Evolutionary conservation across 2,329 filamentous ascomycete genomes (phyloP), one percentile per base, ranked within the genome.

Genomic region (Colletotrichum eleusines): DNA sequence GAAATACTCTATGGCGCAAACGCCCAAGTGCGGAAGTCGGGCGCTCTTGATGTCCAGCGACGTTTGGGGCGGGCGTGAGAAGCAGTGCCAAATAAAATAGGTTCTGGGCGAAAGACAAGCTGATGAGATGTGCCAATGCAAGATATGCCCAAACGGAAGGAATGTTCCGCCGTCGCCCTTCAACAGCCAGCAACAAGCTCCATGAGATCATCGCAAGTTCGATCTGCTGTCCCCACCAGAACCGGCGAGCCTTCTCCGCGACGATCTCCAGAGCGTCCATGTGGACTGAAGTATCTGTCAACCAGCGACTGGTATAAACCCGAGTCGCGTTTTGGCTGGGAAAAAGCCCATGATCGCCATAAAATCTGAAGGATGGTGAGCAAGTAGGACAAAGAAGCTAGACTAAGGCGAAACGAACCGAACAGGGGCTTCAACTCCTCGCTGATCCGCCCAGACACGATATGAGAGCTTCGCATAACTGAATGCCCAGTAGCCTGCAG

Each of bases 181-280:
- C 87, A 48, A 89, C 82, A 2, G 88, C 86, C 38, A 91, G 80
- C 70, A 90, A 85, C 54, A 88, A 79, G 64, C 85, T 87, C 83
- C 86, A 90, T 1, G 87, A 83, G 38, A 87, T 80, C 16, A 85
- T 81, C 35, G 84, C 85, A 16, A 88, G 80, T 69, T 89, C 87
- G 53, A 88, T 81, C 78, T 91, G 89, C 72, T 88, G 87, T 8
- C 86, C 88, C 86, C 89, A 91, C 84, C 89, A 89, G 75, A 89
- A 86, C 20, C 88, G 84, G 59, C 86, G 84, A 4, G 85, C 81
- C 60, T 84, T 86, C 74, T 87, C 85, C 8, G 86, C 82, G 5
- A 89, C 80, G 31, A 89, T 86, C 71, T 87, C 84, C 68, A 89
- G 81, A 14, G 85, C 84, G 76, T 89, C 86, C 11, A 78, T 78